A percentile compares a stretch with the other conserved stretches of the same genome.
These are phyloP conservation scores for Punctularia strigosozonata DNA, from an alignment of 768 basidiomycete species.

Conservation along the genomic window DNA sequence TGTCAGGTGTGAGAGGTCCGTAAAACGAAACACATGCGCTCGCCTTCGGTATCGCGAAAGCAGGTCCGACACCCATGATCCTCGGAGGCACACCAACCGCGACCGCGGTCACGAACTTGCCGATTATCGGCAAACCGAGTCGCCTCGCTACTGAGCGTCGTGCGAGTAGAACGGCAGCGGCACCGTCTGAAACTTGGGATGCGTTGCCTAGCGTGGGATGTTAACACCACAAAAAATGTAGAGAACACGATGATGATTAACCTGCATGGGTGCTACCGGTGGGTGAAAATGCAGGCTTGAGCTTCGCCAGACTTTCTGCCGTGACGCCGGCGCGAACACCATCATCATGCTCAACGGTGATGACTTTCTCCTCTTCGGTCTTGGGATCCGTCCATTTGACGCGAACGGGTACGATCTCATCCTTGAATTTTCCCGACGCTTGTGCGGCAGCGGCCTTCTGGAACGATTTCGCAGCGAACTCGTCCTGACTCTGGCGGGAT, in stretches of 20 bases:
- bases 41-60: constrained; percentile 71
- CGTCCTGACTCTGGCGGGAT: constrained; percentile 69
- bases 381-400: constrained; percentile 63
- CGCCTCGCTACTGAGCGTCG: constrained; percentile 71
- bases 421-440: constrained; percentile 71
- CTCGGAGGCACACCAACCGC: constrained; percentile 75
- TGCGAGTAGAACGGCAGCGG: constrained; percentile 78
- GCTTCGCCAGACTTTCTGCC: constrained; percentile 59
- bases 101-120: constrained; percentile 67
- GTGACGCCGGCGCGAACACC: constrained; percentile 84
- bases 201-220: constrained; percentile 44
- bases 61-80: constrained; percentile 89
- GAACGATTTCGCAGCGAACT: constrained; percentile 76
- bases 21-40: constrained; percentile 4
- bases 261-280: constrained; percentile 69
- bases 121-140: constrained; percentile 77
- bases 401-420: constrained; percentile 75
- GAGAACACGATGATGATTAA: constrained; percentile 9
- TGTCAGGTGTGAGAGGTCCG: not conserved
- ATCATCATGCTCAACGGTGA: constrained; percentile 72
- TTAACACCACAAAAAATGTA: not conserved
- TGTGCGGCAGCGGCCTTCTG: constrained; percentile 74
- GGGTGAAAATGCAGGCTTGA: constrained; percentile 79
- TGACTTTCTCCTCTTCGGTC: constrained; percentile 52
- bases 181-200: constrained; percentile 86